phyloP scores from a whole-genome alignment of 192 early-diverging fungal species.

The Podila minutissima region DNA sequence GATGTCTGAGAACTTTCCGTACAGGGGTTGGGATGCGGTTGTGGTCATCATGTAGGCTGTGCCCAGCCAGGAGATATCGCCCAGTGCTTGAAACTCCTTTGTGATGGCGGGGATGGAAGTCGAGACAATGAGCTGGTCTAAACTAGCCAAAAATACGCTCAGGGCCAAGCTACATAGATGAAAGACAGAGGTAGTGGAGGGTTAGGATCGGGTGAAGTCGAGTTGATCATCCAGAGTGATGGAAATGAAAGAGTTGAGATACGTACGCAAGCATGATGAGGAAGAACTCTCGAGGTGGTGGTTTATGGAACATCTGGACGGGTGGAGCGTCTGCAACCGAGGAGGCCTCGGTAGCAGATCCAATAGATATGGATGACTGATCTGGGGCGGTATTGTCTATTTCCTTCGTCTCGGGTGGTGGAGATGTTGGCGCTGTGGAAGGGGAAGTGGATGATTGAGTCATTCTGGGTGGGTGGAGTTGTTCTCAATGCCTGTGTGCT shows the following conservation, averaged over 20 bases:
- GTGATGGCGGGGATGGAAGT: constrained; percentile 72
- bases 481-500: too few relatives aligned
- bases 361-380: background rate
- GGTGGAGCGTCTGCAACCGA: background rate
- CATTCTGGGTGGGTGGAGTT: too few relatives aligned
- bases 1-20: constrained; percentile 70
- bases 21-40: constrained; percentile 74
- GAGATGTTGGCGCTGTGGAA: too few relatives aligned
- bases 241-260: background rate
- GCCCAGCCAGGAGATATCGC: constrained; percentile 68
- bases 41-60: constrained; percentile 71
- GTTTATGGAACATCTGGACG: background rate
- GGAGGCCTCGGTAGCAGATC: background rate
- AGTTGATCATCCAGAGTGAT: background rate
- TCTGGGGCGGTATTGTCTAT: background rate
- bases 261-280: background rate
- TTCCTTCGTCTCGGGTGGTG: too few relatives aligned
- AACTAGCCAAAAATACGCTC: constrained; percentile 65
- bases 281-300: background rate
- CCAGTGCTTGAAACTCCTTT: constrained; percentile 65
- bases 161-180: constrained; percentile 1
- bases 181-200: background rate
- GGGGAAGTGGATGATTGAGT: too few relatives aligned
- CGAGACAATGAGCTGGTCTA: constrained; percentile 81
- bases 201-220: background rate